phyloP scores from a whole-genome alignment of 208 protist genomes.

The Acanthamoeba lenticulata region DNA sequence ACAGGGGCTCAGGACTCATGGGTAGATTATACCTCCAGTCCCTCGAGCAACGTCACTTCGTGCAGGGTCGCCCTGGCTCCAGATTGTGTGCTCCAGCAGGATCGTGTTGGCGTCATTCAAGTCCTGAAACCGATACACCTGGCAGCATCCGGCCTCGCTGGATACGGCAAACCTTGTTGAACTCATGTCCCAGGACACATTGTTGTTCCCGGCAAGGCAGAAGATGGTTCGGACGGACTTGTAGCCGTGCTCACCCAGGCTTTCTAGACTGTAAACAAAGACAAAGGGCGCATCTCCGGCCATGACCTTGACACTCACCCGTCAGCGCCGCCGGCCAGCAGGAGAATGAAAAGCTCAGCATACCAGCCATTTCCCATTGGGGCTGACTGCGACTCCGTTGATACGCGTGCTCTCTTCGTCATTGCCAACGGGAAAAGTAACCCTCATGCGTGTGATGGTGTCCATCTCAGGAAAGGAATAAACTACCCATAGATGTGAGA shows the following conservation, averaged over 20 bases:
- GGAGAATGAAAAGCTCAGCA: background rate
- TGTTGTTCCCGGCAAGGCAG: background rate
- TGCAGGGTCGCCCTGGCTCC: background rate
- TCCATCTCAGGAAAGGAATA: background rate
- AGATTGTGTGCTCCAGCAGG: background rate
- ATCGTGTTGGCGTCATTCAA: background rate
- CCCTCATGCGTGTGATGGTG: background rate
- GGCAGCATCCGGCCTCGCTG: background rate
- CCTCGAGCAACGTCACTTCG: background rate
- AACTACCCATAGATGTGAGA: too few relatives aligned
- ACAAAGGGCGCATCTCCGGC: background rate
- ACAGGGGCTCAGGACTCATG: too few relatives aligned
- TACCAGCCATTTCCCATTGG: background rate
- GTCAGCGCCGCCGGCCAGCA: background rate
- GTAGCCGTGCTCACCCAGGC: background rate
- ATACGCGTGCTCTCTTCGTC: background rate
- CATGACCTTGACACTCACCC: background rate
- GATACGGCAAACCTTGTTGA: background rate
- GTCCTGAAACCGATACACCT: background rate
- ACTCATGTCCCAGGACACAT: background rate
- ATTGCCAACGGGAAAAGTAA: background rate
- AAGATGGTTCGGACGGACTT: background rate
- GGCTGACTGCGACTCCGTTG: background rate
- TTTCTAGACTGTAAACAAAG: background rate
- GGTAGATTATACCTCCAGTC: constrained; percentile 10